phyloP scores from a whole-genome alignment of 495 filamentous ascomycete genomes.

The Penicillium mononematosum region DNA sequence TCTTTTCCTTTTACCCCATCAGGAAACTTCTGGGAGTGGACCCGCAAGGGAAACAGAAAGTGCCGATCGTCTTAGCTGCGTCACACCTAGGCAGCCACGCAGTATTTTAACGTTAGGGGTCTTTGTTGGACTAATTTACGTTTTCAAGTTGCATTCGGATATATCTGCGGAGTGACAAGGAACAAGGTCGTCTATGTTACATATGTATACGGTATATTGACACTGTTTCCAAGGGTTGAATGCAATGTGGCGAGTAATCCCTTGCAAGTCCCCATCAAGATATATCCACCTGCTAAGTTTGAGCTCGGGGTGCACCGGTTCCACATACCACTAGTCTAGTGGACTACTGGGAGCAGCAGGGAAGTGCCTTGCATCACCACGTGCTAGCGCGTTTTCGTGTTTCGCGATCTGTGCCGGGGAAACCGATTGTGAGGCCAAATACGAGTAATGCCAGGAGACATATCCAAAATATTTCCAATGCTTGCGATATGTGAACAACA shows the following conservation, averaged over 20 bases:
- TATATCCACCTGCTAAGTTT: conserved; percentile 19
- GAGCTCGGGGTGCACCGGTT: conserved; percentile 6
- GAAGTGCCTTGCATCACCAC: conserved; percentile 7
- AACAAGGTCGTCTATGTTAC: background rate
- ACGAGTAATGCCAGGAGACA: background rate
- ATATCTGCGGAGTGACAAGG: background rate
- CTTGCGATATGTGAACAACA: background rate
- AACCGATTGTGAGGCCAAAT: background rate
- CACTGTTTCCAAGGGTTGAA: background rate
- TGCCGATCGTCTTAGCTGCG: background rate
- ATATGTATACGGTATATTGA: background rate
- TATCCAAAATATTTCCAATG: background rate
- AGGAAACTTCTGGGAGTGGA: conserved; percentile 20
- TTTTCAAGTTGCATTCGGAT: background rate
- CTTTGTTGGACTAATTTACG: background rate
- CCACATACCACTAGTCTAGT: conserved; percentile 6
- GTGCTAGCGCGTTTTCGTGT: conserved; percentile 14
- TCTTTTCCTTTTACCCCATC: conserved; percentile 12
- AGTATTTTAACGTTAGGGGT: background rate
- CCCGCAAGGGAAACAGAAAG: background rate
- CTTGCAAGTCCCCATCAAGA: conserved; percentile 3
- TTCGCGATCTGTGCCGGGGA: conserved; percentile 1
- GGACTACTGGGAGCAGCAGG: background rate
- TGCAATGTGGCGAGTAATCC: conserved; percentile 12
- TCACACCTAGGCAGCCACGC: background rate